Percentiles rank a stretch among this genome's conserved stretches.
Evolutionary conservation across 208 protist genomes (phyloP).

Genomic region (Endotrypanum monterogeii): DNA sequence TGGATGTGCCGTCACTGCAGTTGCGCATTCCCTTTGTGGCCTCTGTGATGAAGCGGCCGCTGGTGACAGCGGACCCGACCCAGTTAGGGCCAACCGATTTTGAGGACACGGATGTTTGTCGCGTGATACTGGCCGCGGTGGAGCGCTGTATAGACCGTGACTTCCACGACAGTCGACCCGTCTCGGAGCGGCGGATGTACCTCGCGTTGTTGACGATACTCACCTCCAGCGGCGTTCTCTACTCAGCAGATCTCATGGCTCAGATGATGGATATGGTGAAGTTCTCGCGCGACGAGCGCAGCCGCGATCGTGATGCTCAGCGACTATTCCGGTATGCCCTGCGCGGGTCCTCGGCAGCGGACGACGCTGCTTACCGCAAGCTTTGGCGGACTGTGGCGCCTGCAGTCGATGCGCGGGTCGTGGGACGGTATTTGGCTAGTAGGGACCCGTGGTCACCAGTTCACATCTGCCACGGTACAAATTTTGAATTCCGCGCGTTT

Average conservation of each 20-base stretch:
- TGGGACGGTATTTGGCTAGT: slow-evolving; percentile 77
- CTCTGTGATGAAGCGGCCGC: slow-evolving; percentile 65
- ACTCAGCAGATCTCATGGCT: slow-evolving; percentile 76
- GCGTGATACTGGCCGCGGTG: slow-evolving; percentile 72
- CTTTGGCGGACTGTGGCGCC: slow-evolving; percentile 59
- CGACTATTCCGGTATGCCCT: slow-evolving; percentile 78
- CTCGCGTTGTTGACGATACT: slow-evolving; percentile 80
- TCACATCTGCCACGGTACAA: slow-evolving; percentile 66
- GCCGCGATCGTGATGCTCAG: slow-evolving; percentile 67
- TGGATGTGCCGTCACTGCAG: slow-evolving; percentile 68
- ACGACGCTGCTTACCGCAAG: slow-evolving; percentile 56
- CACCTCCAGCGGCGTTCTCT: slow-evolving; percentile 79
- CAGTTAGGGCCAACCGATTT: slow-evolving; percentile 52
- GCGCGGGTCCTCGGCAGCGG: slow-evolving; percentile 56
- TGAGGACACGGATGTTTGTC: slow-evolving; percentile 81
- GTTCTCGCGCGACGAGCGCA: slow-evolving; percentile 55
- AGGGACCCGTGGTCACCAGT: slow-evolving; percentile 68
- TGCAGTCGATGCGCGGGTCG: slow-evolving; percentile 66
- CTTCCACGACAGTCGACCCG: slow-evolving; percentile 55
- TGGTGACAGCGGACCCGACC: slow-evolving; percentile 25
- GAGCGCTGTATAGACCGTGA: slow-evolving; percentile 72
- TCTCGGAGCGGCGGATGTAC: slow-evolving; percentile 75
- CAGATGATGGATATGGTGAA: slow-evolving; percentile 91
- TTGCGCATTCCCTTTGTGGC: slow-evolving; percentile 78
- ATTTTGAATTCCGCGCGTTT: slow-evolving; percentile 55